Evolutionary conservation across 164 flowering plant species (phyloP).

Genomic region (Protea cynaroides): DNA sequence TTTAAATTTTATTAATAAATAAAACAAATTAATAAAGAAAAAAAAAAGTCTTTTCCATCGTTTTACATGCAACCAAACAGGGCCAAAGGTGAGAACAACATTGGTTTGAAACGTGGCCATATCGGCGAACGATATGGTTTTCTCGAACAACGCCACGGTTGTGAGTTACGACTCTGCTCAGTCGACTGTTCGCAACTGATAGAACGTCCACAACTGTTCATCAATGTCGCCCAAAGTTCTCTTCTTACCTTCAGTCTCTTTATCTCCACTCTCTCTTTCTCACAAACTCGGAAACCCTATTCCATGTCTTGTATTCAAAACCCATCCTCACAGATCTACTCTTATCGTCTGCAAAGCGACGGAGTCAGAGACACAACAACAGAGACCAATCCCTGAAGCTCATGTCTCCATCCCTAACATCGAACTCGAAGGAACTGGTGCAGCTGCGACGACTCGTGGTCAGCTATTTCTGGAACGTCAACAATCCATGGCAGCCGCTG

Average conservation of each 20-base stretch:
- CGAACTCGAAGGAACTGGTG: conserved; percentile 55
- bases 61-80: too few relatives aligned
- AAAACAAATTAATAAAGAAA: too few relatives aligned
- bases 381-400: conserved; percentile 9
- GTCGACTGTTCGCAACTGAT: not conserved
- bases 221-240: conserved; percentile 62
- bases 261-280: conserved; percentile 29
- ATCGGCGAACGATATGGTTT: too few relatives aligned
- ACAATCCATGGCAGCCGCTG: conserved; percentile 39
- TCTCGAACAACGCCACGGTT: too few relatives aligned
- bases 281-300: conserved; percentile 14
- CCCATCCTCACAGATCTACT: conserved; percentile 9
- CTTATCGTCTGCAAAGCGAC: conserved; percentile 31
- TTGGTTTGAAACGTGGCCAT: too few relatives aligned
- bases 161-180: too few relatives aligned
- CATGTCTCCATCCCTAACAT: conserved; percentile 15
- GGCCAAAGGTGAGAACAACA: too few relatives aligned
- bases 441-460: conserved; percentile 80
- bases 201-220: not conserved
- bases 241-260: conserved; percentile 24
- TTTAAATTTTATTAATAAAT: too few relatives aligned
- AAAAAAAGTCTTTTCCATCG: too few relatives aligned
- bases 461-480: conserved; percentile 59
- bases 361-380: conserved; percentile 15
- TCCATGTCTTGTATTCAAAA: conserved; percentile 10